Evolutionary conservation across 1,284 basidiomycete species (phyloP).

Genomic region (Cutaneotrichosporon sp.): DNA sequence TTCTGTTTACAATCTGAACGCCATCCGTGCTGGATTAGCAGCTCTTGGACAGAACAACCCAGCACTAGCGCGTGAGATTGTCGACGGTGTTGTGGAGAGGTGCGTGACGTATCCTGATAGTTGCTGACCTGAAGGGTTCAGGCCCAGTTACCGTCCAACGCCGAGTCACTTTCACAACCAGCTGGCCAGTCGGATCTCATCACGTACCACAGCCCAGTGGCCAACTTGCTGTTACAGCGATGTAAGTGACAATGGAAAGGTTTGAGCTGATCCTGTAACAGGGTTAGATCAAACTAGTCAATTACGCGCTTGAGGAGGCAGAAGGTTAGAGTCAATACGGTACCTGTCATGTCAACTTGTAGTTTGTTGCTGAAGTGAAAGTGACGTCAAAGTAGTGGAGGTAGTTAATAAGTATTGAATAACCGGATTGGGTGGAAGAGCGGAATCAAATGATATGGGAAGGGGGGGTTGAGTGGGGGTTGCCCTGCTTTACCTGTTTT

Average conservation of each 20-base stretch:
- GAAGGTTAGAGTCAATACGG: neutral
- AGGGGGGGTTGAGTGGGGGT: too few relatives aligned
- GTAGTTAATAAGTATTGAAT: too few relatives aligned
- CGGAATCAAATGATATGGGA: too few relatives aligned
- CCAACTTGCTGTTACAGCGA: conserved; percentile 88
- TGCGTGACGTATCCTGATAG: neutral
- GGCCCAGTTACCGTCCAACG: neutral
- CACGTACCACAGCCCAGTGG: conserved; percentile 66
- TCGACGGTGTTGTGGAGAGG: neutral
- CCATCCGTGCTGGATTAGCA: neutral
- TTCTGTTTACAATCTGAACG: neutral
- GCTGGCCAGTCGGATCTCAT: conserved; percentile 24
- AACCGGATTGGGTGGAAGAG: too few relatives aligned
- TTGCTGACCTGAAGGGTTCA: conserved; percentile 2
- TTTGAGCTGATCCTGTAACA: neutral
- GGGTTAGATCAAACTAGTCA: conserved; percentile 12
- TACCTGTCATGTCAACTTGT: neutral
- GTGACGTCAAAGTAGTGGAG: too few relatives aligned
- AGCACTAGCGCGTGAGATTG: conserved; percentile 7
- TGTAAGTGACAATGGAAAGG: conserved; percentile 52
- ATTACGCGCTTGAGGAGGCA: neutral
- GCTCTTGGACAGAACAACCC: neutral
- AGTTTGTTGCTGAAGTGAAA: too few relatives aligned
- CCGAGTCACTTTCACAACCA: neutral
- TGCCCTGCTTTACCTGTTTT: too few relatives aligned